phyloP scores from a whole-genome alignment of 164 flowering plant species.

The Macadamia integrifolia region DNA sequence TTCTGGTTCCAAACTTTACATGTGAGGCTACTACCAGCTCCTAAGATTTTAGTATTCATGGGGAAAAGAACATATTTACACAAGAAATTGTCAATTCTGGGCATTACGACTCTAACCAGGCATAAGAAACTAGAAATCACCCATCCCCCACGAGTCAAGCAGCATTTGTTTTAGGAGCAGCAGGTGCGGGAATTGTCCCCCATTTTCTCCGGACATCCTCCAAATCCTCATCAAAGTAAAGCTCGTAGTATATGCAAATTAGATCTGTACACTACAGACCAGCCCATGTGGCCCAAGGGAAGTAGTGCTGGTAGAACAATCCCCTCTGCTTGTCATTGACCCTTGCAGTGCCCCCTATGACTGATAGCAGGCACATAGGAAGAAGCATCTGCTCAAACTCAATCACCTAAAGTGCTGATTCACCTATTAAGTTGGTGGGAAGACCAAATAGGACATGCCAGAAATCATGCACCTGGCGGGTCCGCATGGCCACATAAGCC shows the following conservation, averaged over 20 bases:
- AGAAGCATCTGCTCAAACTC: constrained; percentile 95
- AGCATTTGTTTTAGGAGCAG: constrained; percentile 16
- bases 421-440: constrained; percentile 90
- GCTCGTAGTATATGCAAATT: constrained; percentile 85
- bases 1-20: too few species aligned
- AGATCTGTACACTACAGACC: constrained; percentile 70
- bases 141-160: background rate
- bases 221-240: constrained; percentile 79
- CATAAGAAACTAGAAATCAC: too few species aligned
- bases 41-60: too few species aligned
- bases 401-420: constrained; percentile 88
- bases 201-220: constrained; percentile 62
- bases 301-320: constrained; percentile 66
- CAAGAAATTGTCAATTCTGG: too few species aligned
- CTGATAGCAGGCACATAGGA: constrained; percentile 90
- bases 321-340: constrained; percentile 69
- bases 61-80: too few species aligned
- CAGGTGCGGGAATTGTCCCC: constrained; percentile 58
- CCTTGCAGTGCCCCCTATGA: constrained; percentile 75
- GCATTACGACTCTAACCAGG: too few species aligned
- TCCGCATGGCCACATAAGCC: constrained; percentile 83
- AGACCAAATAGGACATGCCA: constrained; percentile 93
- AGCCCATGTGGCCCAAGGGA: constrained; percentile 83
- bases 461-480: constrained; percentile 94
- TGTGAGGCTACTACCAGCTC: too few species aligned